phyloP scores from a whole-genome alignment of 2,329 filamentous ascomycete species.

The Hymenotorrendiella dingleyae region DNA sequence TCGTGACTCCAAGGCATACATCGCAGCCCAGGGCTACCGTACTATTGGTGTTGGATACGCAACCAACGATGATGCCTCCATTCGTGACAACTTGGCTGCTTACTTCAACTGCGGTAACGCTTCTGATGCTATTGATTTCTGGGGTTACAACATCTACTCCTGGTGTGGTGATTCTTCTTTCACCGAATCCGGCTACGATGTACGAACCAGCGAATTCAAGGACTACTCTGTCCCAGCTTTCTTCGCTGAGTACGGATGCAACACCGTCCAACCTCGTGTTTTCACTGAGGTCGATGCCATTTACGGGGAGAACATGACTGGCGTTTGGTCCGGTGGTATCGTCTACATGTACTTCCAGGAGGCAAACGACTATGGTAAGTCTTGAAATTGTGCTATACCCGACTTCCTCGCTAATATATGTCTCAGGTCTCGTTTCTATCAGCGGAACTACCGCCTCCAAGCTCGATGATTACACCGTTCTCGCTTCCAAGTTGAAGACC shows the following conservation, averaged over 20 bases:
- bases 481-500: constrained; percentile 64
- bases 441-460: constrained; percentile 54
- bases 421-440: constrained; percentile 59
- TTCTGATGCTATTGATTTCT: constrained; percentile 78
- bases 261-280: constrained; percentile 59
- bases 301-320: constrained; percentile 74
- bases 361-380: constrained; percentile 74
- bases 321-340: constrained; percentile 90
- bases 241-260: constrained; percentile 99
- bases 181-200: constrained; percentile 69
- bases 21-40: constrained; percentile 72
- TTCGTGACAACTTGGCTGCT: constrained; percentile 74
- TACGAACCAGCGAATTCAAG: constrained; percentile 78
- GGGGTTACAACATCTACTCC: constrained; percentile 99
- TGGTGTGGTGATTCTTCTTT: constrained; percentile 90
- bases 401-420: constrained; percentile 23
- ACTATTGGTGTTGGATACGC: constrained; percentile 88
- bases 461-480: constrained; percentile 67
- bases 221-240: constrained; percentile 92
- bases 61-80: constrained; percentile 83
- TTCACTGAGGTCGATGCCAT: constrained; percentile 84
- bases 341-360: constrained; percentile 99
- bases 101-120: constrained; percentile 89
- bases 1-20: constrained; percentile 92
- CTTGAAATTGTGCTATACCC: neutral